Base-by-base conservation (phyloP, 2,329 filamentous ascomycete genomes). In the Emmonsiellopsis sp. region DNA sequence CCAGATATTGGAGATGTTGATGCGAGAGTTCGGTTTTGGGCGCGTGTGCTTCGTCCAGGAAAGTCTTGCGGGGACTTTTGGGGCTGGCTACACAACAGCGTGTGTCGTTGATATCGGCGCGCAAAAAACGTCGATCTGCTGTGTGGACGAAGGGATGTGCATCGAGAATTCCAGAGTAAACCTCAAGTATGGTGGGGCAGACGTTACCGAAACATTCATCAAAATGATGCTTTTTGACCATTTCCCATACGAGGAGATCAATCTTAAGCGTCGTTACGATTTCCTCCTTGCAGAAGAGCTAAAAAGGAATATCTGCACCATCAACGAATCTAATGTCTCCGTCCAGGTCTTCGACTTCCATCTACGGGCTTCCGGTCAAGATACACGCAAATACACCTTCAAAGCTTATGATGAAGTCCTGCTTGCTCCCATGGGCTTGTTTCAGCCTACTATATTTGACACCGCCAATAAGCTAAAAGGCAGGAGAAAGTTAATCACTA, bases 171-270 rank as follows among this genome's bases (percentile, higher is more conserved):
- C 93, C 13, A 83, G 93, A 13, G 82, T 98, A 66, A 97, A 97
- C 67, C 74, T 98, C 59, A 97, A 98, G 68, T 95, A 86, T 63
- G 93, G 93, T 49, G 93, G 93, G 1, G 84, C 81, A 62, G 93
- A 98, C 68, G 87, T 97, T 39, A 97, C 93, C 0, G 89, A 95
- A 62, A 87, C 88, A 0, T 96, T 98, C 63, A 80, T 95, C 67
- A 95, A 93, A 72, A 97, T 97, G 92, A 90, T 97, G 86, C 81
- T 98, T 2, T 90, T 87, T 70, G 91, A 96, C 68, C 87, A 93
- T 63, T 96, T 98, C 62, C 92, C 94, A 5, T 98, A 98, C 67
- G 81, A 86, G 47, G 91, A 96, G 17, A 94, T 98, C 72, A 95
- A 98, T 65, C 77, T 98, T 32, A 85, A 83, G 68, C 81, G 90